Evolutionary conservation across 2,329 filamentous ascomycete genomes (phyloP).

Genomic region (Diaporthe ilicicola): DNA sequence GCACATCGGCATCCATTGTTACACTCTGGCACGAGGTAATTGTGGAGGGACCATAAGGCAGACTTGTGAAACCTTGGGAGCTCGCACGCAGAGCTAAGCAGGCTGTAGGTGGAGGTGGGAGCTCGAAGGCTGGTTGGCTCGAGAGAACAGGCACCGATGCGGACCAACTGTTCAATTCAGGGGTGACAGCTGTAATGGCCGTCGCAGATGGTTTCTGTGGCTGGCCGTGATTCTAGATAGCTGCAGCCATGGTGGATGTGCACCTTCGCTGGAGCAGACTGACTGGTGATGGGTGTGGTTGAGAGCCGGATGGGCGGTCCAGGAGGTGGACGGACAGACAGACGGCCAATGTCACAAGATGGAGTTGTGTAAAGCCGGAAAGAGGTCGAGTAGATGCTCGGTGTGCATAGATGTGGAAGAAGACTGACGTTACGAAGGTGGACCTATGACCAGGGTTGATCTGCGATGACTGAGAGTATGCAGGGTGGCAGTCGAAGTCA

Average conservation of each 20-base stretch:
- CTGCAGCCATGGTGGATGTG: slow-evolving; percentile 25
- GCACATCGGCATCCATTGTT: slow-evolving; percentile 49
- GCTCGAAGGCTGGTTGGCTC: slow-evolving; percentile 25
- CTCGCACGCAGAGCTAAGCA: slow-evolving; percentile 21
- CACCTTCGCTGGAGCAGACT: slow-evolving; percentile 15
- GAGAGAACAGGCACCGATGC: slow-evolving; percentile 28
- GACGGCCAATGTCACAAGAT: slow-evolving; percentile 27
- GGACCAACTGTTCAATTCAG: slow-evolving; percentile 28
- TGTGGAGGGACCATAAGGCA: slow-evolving; percentile 25
- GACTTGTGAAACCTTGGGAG: slow-evolving; percentile 19
- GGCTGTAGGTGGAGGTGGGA: slow-evolving; percentile 31
- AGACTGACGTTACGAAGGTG: slow-evolving; percentile 22
- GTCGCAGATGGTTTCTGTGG: slow-evolving; percentile 22
- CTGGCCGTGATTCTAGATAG: slow-evolving; percentile 25
- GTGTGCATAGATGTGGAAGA: slow-evolving; percentile 18
- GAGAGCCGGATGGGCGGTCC: slow-evolving; percentile 10
- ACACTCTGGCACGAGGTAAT: slow-evolving; percentile 25
- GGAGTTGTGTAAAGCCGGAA: slow-evolving; percentile 2
- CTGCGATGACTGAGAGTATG: slow-evolving; percentile 24
- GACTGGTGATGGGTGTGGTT: neutral
- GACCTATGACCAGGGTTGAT: slow-evolving; percentile 30
- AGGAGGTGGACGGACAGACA: slow-evolving; percentile 3
- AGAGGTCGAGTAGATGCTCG: slow-evolving; percentile 22
- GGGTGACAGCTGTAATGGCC: neutral
- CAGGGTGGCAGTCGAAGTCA: slow-evolving; percentile 32